phyloP scores from a whole-genome alignment of 257 asterid genomes.

The Avicennia marina region DNA sequence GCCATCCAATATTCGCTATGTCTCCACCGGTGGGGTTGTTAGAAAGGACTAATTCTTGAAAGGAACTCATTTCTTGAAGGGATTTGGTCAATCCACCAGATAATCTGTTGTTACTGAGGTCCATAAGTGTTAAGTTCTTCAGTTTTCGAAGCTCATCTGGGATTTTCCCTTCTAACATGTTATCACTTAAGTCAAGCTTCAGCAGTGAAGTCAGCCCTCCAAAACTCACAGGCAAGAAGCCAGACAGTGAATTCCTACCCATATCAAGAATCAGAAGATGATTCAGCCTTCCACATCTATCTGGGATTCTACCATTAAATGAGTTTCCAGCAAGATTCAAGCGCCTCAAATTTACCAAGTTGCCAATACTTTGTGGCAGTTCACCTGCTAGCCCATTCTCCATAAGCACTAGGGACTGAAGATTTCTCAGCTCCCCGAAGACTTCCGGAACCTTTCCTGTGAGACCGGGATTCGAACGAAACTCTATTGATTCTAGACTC shows the following conservation, averaged over 20 bases:
- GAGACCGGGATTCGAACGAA: constrained; percentile 71
- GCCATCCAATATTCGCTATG: constrained; percentile 49
- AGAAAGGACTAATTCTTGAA: constrained; percentile 75
- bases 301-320: constrained; percentile 48
- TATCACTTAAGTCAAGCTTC: constrained; percentile 74
- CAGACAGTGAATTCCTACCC: constrained; percentile 62
- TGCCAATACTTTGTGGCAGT: constrained; percentile 57
- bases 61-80: constrained; percentile 49
- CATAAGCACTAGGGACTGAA: constrained; percentile 63
- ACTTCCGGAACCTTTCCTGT: constrained; percentile 50
- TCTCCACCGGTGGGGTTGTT: constrained; percentile 70
- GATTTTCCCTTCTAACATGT: constrained; percentile 48
- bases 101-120: constrained; percentile 61
- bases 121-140: constrained; percentile 62
- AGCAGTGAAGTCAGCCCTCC: constrained; percentile 56
- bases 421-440: constrained; percentile 57
- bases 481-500: constrained; percentile 59
- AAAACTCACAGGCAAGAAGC: constrained; percentile 43
- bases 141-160: constrained; percentile 43
- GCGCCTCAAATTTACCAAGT: constrained; percentile 44
- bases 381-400: constrained; percentile 61
- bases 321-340: constrained; percentile 56
- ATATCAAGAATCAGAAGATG: constrained; percentile 70
- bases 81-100: constrained; percentile 58
- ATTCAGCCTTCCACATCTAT: constrained; percentile 41